These are phyloP conservation scores for Podaxis pistillaris DNA, from an alignment of 768 basidiomycete species.

Conservation along the genomic window DNA sequence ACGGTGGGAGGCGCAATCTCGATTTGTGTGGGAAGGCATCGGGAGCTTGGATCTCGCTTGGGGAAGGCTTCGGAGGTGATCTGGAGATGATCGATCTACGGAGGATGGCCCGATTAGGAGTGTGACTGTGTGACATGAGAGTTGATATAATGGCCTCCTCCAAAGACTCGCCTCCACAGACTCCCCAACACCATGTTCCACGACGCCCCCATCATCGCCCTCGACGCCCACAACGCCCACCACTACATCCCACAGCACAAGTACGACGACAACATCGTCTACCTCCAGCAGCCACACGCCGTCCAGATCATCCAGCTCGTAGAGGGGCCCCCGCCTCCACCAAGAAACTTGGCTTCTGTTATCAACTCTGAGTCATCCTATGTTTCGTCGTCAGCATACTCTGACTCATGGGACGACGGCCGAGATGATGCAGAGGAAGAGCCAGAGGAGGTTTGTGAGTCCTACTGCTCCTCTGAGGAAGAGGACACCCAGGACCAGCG, in stretches of 20 bases:
- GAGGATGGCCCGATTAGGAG: conserved; percentile 7
- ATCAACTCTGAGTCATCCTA: conserved; percentile 37
- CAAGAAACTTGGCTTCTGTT: conserved; percentile 38
- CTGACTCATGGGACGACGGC: conserved; percentile 31
- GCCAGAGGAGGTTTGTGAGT: conserved; percentile 53
- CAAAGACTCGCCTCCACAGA: neutral
- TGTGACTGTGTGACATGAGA: conserved; percentile 8
- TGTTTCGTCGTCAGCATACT: conserved; percentile 36
- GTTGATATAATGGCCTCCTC: conserved; percentile 12
- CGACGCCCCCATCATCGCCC: conserved; percentile 20
- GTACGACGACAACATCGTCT: conserved; percentile 38
- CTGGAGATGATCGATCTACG: conserved; percentile 15
- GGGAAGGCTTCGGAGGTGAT: conserved; percentile 15
- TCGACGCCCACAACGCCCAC: conserved; percentile 21
- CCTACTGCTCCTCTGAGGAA: conserved; percentile 69
- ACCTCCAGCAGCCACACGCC: conserved; percentile 46
- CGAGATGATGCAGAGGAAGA: conserved; percentile 36
- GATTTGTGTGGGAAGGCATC: conserved; percentile 23
- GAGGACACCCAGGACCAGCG: conserved; percentile 1
- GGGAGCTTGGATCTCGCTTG: conserved; percentile 14
- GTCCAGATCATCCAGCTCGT: conserved; percentile 74
- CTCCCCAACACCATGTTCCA: conserved; percentile 22
- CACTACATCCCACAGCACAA: conserved; percentile 30
- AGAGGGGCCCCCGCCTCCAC: conserved; percentile 62
- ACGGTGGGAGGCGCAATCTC: conserved; percentile 22